Evolutionary conservation across 331 rosid species (phyloP).

Genomic region (Prunus yedoensis): DNA sequence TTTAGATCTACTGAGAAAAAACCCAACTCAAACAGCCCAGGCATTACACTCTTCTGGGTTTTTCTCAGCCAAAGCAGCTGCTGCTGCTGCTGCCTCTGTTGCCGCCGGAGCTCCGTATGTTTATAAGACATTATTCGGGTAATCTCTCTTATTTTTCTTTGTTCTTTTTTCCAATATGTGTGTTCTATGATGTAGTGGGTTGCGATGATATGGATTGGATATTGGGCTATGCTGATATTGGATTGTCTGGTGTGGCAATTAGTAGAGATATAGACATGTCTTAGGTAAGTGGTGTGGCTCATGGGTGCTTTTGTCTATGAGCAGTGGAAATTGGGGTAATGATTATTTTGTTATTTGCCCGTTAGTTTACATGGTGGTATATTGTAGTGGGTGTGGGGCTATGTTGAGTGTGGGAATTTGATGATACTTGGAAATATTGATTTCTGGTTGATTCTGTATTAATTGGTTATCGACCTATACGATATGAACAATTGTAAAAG

Average conservation of each 20-base stretch:
- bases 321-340: neutral
- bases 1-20: constrained; percentile 71
- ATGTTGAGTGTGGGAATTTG: neutral
- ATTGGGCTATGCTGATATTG: neutral
- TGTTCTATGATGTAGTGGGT: neutral
- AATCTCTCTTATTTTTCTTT: neutral
- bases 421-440: neutral
- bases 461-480: neutral
- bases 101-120: constrained; percentile 65
- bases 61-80: constrained; percentile 70
- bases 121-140: constrained; percentile 71
- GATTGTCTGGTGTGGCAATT: neutral
- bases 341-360: neutral
- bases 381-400: neutral
- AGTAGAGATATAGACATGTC: neutral
- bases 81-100: constrained; percentile 61
- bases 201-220: neutral
- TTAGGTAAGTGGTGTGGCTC: neutral
- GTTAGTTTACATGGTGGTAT: neutral
- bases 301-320: neutral
- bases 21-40: constrained; percentile 38
- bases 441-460: neutral
- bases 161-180: neutral
- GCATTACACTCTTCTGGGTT: constrained; percentile 53
- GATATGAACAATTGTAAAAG: neutral